A percentile compares a stretch with the other conserved stretches of the same genome.
These are phyloP conservation scores for Nephelium lappaceum DNA, from an alignment of 345 rosid species.

Conservation along the genomic window DNA sequence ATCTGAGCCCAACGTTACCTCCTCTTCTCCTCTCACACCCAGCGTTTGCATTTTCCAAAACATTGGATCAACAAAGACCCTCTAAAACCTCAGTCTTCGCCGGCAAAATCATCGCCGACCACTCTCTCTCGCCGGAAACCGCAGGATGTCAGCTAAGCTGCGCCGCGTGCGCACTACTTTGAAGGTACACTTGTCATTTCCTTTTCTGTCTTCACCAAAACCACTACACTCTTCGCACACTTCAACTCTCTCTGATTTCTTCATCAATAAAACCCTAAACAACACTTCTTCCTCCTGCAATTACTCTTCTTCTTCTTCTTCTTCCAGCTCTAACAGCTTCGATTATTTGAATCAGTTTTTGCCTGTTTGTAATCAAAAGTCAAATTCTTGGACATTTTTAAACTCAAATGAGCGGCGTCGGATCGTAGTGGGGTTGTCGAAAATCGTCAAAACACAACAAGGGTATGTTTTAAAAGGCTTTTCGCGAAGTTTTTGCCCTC, in stretches of 20 bases:
- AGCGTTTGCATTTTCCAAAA: too few relatives aligned
- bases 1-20: not conserved
- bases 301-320: not conserved
- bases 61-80: not conserved
- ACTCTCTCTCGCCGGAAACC: constrained; percentile 6
- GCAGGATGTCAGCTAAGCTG: constrained; percentile 36
- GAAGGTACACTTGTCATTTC: constrained; percentile 29
- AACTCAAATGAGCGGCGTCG: constrained; percentile 61
- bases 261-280: not conserved
- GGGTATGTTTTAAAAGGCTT: constrained; percentile 38
- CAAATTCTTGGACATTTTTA: constrained; percentile 28
- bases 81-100: not conserved
- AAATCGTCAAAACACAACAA: constrained; percentile 41
- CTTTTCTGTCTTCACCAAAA: not conserved
- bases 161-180: constrained; percentile 30
- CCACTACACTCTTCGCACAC: constrained; percentile 6
- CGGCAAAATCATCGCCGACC: not conserved
- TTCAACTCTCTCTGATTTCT: constrained; percentile 3
- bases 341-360: constrained; percentile 49
- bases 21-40: not conserved
- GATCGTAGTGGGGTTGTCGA: constrained; percentile 50
- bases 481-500: constrained; percentile 47
- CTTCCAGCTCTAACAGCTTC: constrained; percentile 12
- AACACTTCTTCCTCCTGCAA: constrained; percentile 5
- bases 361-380: constrained; percentile 27